Base-by-base conservation (phyloP, 148 eudicot genomes). In the Fagopyrum homotropicum region DNA sequence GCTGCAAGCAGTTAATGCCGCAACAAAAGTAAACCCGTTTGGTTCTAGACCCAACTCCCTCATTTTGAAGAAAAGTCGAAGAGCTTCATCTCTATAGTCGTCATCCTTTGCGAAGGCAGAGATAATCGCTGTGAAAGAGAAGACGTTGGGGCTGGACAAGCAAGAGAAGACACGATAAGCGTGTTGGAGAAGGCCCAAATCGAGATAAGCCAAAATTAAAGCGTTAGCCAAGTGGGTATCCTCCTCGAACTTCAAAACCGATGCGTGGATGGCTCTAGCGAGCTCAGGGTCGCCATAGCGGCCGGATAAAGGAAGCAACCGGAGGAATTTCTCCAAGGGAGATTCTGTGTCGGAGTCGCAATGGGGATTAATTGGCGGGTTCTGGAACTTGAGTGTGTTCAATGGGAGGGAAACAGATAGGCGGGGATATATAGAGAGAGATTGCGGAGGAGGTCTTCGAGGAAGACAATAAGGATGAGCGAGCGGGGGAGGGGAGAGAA, bases 21-120 rank as follows among this genome's bases (percentile, higher is more conserved):
- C 91, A 51, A 91, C 94, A 75, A 87, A 89, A 81, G 79, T 87
- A 79, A 85, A 91, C 80, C 76, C 91, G 80, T 91, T 93, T 5
- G 95, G 97, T 69, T 79, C 86, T 79, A 91, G 76, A 15, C 87
- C 89, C 16, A 77, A 74, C 9, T 75, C 77, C 45, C 88, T 82
- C 98, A 93, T 93, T 78, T 77, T 76, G 56, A 79, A 56, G 69
- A 87, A 91, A 51, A 91, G 66, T 74, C 50, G 72, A 60, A 91
- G 77, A 15, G 97, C 95, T 4, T 88, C 85, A 22, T 72, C 57
- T 26, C 82, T 92, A 35, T 66, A 79, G 49, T 81, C 82, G 3
- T 78, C 79, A 3, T 78, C 78, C 56, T 87, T 93, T 0, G 86
- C 88, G 46, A 88, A 84, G 47, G 86, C 88, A 44, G 91, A 88